Conservation (phyloP, 129 eudicot species). For the Flaveria bidentis region DNA sequence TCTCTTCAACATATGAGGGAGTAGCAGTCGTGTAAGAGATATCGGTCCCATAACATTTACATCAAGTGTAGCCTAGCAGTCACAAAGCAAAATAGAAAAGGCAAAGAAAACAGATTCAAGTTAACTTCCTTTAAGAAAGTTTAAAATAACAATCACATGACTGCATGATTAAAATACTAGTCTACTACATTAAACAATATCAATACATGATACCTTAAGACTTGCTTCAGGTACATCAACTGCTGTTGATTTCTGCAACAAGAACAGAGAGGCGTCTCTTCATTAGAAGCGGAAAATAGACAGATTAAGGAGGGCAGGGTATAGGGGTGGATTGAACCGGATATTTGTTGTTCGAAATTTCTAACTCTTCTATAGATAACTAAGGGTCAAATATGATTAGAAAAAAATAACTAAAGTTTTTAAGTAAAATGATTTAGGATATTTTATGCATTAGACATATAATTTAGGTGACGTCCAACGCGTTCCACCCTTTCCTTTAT, state of each 20-base stretch:
- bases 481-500: not conserved
- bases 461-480: not conserved
- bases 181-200: constrained; percentile 16
- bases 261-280: constrained; percentile 28
- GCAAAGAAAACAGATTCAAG: constrained; percentile 6
- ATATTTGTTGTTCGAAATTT: not conserved
- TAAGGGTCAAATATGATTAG: not conserved
- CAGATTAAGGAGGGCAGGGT: not conserved
- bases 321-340: not conserved
- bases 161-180: not conserved
- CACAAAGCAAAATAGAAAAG: constrained; percentile 31
- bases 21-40: constrained; percentile 79
- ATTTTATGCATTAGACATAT: not conserved
- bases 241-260: constrained; percentile 76
- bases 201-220: constrained; percentile 66
- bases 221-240: constrained; percentile 79
- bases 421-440: not conserved
- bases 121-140: constrained; percentile 15
- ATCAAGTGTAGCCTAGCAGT: constrained; percentile 70
- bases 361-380: not conserved
- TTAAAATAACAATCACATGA: not conserved
- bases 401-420: not conserved
- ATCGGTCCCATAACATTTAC: constrained; percentile 91
- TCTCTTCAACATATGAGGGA: constrained; percentile 83
- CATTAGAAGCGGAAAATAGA: not conserved